A percentile compares a stretch with the other conserved stretches of the same genome.
These are phyloP conservation scores for Tillandsia fasciculata DNA, from an alignment of 176 grass and related monocot species.

Conservation along the genomic window DNA sequence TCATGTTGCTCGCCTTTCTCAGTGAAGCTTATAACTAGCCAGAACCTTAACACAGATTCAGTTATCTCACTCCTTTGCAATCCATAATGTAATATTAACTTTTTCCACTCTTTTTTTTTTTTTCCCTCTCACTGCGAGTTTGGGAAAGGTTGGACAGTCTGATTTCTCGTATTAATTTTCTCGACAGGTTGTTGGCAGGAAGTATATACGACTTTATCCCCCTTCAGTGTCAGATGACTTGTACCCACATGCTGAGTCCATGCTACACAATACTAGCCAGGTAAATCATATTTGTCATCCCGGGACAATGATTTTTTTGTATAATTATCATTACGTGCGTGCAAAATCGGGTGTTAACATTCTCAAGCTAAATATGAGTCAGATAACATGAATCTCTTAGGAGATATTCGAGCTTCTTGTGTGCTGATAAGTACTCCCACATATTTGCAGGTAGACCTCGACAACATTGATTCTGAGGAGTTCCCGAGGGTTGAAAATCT, in stretches of 20 bases:
- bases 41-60: too few relatives aligned
- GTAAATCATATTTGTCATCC: slow-evolving; percentile 29
- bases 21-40: too few relatives aligned
- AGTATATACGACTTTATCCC: slow-evolving; percentile 89
- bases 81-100: too few relatives aligned
- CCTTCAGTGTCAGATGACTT: slow-evolving; percentile 39
- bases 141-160: too few relatives aligned
- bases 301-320: background rate
- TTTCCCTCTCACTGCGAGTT: too few relatives aligned
- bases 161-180: slow-evolving; percentile 11
- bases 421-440: slow-evolving; percentile 1
- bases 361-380: background rate
- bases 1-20: too few relatives aligned
- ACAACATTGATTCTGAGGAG: slow-evolving; percentile 48
- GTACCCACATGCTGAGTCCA: slow-evolving; percentile 61
- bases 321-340: slow-evolving; percentile 1
- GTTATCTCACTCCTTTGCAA: too few relatives aligned
- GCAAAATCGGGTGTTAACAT: background rate
- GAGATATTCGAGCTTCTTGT: slow-evolving; percentile 8
- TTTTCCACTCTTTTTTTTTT: too few relatives aligned
- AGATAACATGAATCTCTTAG: slow-evolving; percentile 6
- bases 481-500: slow-evolving; percentile 37
- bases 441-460: slow-evolving; percentile 75
- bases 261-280: slow-evolving; percentile 76
- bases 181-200: slow-evolving; percentile 80